Percentiles rank a stretch among this genome's conserved stretches.
phyloP scores from a whole-genome alignment of 768 basidiomycete genomes.

The Hydnomerulius pinastri region DNA sequence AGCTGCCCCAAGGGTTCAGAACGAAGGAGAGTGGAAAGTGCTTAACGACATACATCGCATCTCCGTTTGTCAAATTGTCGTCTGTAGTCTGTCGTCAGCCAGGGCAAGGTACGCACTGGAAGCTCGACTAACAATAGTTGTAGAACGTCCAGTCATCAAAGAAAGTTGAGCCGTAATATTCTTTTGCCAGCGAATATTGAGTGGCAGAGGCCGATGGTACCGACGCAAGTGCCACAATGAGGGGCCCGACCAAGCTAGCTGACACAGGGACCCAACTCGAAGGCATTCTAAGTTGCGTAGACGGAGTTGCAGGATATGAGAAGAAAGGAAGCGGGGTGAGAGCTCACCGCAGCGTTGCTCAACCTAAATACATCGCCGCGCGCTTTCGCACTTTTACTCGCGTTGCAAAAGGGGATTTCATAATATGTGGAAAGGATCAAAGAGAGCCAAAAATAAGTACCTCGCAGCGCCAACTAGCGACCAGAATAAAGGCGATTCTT shows the following conservation, averaged over 20 bases:
- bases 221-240: slow-evolving; percentile 9
- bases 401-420: neutral
- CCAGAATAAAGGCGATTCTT: too few species aligned
- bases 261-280: neutral
- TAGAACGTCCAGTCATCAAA: slow-evolving; percentile 73
- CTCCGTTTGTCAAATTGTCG: slow-evolving; percentile 72
- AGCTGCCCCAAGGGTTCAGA: slow-evolving; percentile 36
- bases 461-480: too few species aligned
- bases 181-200: slow-evolving; percentile 54
- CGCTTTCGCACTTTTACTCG: too few species aligned
- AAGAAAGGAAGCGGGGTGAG: neutral
- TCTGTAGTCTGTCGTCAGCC: slow-evolving; percentile 34
- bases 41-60: slow-evolving; percentile 45
- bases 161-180: slow-evolving; percentile 61
- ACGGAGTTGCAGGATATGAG: neutral
- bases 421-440: too few species aligned
- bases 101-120: neutral
- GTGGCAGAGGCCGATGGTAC: slow-evolving; percentile 24
- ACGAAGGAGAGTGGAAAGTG: neutral
- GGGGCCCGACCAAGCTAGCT: slow-evolving; percentile 3
- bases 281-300: slow-evolving; percentile 9
- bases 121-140: slow-evolving; percentile 45
- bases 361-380: neutral
- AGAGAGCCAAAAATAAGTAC: too few species aligned
- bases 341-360: neutral